Base-by-base conservation (phyloP, 1,284 basidiomycete species). In the Malassezia arunalokei region DNA sequence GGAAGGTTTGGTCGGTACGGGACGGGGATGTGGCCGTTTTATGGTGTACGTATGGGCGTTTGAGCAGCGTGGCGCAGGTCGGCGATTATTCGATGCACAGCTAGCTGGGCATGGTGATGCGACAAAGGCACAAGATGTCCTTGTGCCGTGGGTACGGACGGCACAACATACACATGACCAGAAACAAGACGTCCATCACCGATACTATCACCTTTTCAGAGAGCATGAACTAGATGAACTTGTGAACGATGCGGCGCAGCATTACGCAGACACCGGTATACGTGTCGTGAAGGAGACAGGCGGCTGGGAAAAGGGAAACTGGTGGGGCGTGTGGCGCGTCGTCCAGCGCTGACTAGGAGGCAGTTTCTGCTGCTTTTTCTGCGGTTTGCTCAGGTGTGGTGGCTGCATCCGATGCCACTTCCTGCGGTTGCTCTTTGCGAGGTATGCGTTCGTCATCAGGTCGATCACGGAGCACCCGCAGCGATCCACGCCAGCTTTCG, bases 21-120 rank as follows among this genome's bases (percentile, higher is more conserved):
- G 31, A 11, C 40, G 11, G 3, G 5, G 65, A 2, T 80, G 84
- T 62, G 84, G 87, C 8, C 82, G 87, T 6, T 79, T 90, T 52
- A 77, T 99, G 60, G 84, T 98, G 64, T 95, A 94, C 65, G 94
- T 96, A n/a, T 99, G 94, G 94, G 91, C 92, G 1, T 81, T 86
- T 49, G 90, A 95, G 68, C 94, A 99, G 76, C 88, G 92, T 35
- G 64, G 64, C 27, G 56, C 66, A 40, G 61, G 60, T 29, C 59
- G 67, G 31, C 51, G 68, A 8, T 57, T 65, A 11, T 70, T 71
- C 45, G 60, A 70, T 33, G 47, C 41, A 3, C 40, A 43, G 17
- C 24, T 41, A 4, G 38, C 46, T 12, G 24, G 35, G 24, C 8
- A 28, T 5, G 24, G 33, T 7, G 38, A 29, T 28, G 37, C 46